These are phyloP conservation scores for Clavispora fructus DNA, from an alignment of 805 yeast species.

Conservation along the genomic window DNA sequence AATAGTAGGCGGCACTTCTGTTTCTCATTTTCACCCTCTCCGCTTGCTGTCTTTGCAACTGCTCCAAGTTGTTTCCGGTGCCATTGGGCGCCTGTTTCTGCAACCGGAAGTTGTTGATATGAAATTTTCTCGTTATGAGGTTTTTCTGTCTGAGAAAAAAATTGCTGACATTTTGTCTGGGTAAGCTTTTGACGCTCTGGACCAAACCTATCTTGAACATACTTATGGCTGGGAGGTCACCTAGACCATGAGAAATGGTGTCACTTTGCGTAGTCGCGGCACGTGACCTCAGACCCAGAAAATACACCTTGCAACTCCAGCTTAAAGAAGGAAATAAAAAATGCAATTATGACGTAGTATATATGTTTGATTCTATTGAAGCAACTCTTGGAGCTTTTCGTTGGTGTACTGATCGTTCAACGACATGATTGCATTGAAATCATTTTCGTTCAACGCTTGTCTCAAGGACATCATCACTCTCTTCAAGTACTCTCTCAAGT, in stretches of 20 bases:
- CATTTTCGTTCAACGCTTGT: constrained; percentile 17
- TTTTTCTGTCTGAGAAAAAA: background rate
- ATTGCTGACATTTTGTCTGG: background rate
- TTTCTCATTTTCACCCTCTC: constrained; percentile 32
- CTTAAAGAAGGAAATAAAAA: background rate
- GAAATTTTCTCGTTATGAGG: background rate
- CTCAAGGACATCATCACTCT: constrained; percentile 23
- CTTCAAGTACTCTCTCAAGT: constrained; percentile 41
- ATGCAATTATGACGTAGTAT: background rate
- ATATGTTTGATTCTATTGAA: background rate
- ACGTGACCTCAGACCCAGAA: background rate
- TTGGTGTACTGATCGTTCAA: constrained; percentile 32
- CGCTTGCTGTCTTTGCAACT: constrained; percentile 18
- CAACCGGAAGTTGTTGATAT: background rate
- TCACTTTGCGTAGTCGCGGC: background rate
- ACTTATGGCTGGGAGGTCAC: too few species aligned
- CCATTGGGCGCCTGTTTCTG: background rate
- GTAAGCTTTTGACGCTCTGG: background rate
- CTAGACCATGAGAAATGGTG: background rate
- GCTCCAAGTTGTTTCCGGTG: background rate
- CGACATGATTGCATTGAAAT: constrained; percentile 31
- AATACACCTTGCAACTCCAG: background rate
- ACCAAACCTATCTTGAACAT: background rate
- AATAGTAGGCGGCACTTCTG: constrained; percentile 58
- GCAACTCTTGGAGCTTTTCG: constrained; percentile 23